Conservation (phyloP, 2,329 filamentous ascomycete species). For the Talaromyces pinophilus region DNA sequence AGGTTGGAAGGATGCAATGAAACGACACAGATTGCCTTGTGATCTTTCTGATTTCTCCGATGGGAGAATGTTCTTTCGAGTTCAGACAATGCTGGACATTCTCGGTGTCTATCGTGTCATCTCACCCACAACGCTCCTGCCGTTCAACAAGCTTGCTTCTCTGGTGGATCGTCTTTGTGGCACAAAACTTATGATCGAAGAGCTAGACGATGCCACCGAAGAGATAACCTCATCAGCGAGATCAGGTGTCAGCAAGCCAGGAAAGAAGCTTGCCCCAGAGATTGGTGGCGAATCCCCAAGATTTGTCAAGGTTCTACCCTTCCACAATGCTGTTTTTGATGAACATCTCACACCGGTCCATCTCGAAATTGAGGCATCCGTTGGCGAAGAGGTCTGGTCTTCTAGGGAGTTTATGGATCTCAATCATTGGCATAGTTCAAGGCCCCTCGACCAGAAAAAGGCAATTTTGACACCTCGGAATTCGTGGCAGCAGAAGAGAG, state of each 20-base stretch:
- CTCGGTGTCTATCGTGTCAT: background rate
- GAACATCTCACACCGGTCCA: constrained; percentile 7
- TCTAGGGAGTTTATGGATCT: constrained; percentile 1
- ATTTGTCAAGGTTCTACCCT: constrained; percentile 8
- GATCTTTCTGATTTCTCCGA: constrained; percentile 2
- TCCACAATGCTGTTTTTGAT: constrained; percentile 9
- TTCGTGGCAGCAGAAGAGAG: constrained; percentile 5
- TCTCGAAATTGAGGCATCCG: background rate
- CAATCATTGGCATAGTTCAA: constrained; percentile 34
- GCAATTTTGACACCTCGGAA: background rate
- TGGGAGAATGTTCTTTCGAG: background rate
- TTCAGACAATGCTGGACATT: background rate
- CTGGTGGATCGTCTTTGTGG: constrained; percentile 1
- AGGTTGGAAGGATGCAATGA: background rate
- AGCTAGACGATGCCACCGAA: background rate
- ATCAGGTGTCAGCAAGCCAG: background rate
- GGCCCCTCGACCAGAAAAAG: constrained; percentile 24
- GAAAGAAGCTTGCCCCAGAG: background rate
- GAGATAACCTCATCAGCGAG: background rate
- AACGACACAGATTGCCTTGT: background rate
- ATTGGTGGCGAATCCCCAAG: background rate
- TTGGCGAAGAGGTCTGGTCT: background rate
- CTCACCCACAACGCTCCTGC: background rate
- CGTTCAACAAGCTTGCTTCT: constrained; percentile 3
- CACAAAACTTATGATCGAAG: background rate